These are phyloP conservation scores for Tricholoma sp. DNA, from an alignment of 768 basidiomycete species.

Conservation along the genomic window DNA sequence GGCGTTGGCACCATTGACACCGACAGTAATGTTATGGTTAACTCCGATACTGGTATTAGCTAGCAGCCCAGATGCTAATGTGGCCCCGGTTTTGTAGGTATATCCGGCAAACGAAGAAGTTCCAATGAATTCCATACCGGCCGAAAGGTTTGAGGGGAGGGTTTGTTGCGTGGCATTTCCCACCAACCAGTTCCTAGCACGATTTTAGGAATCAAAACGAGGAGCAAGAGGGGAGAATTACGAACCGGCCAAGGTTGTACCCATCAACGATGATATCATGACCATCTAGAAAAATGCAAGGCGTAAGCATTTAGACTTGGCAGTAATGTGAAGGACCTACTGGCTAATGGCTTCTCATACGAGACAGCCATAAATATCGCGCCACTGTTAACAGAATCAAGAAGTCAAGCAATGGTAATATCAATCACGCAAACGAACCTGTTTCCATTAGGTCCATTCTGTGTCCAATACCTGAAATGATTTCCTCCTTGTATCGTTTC, in stretches of 20 bases:
- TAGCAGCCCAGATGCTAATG: constrained; percentile 68
- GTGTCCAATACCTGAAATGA: constrained; percentile 87
- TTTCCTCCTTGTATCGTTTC: constrained; percentile 85
- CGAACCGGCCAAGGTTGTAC: constrained; percentile 73
- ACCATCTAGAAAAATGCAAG: constrained; percentile 28
- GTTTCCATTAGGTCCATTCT: constrained; percentile 59
- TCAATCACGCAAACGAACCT: constrained; percentile 34
- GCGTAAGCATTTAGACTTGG: background rate
- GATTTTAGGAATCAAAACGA: background rate
- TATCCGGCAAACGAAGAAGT: constrained; percentile 59
- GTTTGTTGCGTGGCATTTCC: constrained; percentile 66
- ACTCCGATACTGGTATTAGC: constrained; percentile 62
- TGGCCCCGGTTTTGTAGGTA: constrained; percentile 66
- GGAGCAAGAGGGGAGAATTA: background rate
- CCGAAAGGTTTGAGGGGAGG: constrained; percentile 46
- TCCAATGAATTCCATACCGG: constrained; percentile 56
- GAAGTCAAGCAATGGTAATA: background rate
- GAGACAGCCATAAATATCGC: constrained; percentile 75
- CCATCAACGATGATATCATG: constrained; percentile 77
- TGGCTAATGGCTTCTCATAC: constrained; percentile 60
- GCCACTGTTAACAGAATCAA: constrained; percentile 35
- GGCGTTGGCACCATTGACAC: constrained; percentile 47
- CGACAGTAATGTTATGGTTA: constrained; percentile 61
- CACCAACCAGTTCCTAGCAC: constrained; percentile 69
- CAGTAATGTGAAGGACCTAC: constrained; percentile 28